These are phyloP conservation scores for Cystobasidium tubakii DNA, from an alignment of 768 basidiomycete genomes.

Conservation along the genomic window DNA sequence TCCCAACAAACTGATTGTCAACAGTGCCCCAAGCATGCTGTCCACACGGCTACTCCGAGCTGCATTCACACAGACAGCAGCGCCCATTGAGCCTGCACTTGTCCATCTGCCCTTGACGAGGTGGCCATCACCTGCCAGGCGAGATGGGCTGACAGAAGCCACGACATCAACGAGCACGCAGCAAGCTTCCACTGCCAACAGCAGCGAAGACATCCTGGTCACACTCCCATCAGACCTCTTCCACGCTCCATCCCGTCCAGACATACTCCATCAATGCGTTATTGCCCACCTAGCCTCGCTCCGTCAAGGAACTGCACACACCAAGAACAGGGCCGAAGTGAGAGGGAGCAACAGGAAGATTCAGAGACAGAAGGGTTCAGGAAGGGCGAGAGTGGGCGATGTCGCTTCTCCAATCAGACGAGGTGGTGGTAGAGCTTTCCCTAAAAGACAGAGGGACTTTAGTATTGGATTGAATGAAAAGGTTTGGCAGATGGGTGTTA, in stretches of 20 bases:
- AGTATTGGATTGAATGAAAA: conserved; percentile 54
- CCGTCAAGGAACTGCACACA: conserved; percentile 84
- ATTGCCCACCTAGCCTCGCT: conserved; percentile 78
- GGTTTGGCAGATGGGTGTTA: conserved; percentile 21
- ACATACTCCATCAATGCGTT: conserved; percentile 87
- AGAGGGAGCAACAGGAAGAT: conserved; percentile 83
- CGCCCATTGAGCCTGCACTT: conserved; percentile 8
- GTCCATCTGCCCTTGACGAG: conserved; percentile 31
- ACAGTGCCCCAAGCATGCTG: not conserved
- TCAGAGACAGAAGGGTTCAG: conserved; percentile 82
- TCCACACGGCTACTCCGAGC: not conserved
- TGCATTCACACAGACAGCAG: not conserved
- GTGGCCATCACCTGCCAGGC: not conserved
- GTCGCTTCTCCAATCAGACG: conserved; percentile 76
- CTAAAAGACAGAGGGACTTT: conserved; percentile 64
- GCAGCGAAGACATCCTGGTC: conserved; percentile 40
- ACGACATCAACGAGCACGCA: too few relatives aligned
- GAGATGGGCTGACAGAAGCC: conserved; percentile 4
- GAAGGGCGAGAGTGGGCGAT: conserved; percentile 82
- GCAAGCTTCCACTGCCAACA: too few relatives aligned
- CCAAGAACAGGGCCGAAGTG: conserved; percentile 86
- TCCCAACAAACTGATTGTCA: too few relatives aligned
- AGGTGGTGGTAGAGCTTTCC: conserved; percentile 88
- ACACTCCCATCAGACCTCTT: conserved; percentile 61
- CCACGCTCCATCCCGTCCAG: conserved; percentile 75